These are phyloP conservation scores for Tulasnella sp. DNA, from an alignment of 768 basidiomycete genomes.

Conservation along the genomic window DNA sequence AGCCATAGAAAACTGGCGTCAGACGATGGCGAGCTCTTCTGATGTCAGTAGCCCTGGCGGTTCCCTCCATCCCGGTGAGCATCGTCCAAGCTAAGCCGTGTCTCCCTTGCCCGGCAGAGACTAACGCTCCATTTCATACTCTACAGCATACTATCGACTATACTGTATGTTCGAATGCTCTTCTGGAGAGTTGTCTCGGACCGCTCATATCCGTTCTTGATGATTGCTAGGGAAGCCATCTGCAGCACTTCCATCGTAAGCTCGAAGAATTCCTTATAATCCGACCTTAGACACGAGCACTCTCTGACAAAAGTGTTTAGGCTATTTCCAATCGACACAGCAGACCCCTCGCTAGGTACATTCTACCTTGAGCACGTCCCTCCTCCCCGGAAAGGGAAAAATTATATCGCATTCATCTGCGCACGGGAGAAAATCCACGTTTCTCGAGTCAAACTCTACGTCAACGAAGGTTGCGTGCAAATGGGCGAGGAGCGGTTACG, in stretches of 20 bases:
- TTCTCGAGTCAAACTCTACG: constrained; percentile 21
- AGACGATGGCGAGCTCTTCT: not conserved
- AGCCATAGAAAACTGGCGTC: not conserved
- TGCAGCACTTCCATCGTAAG: constrained; percentile 14
- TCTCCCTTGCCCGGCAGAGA: not conserved
- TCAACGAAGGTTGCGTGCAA: not conserved
- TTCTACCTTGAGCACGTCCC: constrained; percentile 26
- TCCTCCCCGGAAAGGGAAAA: constrained; percentile 10
- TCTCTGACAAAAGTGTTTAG: not conserved
- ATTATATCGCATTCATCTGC: constrained; percentile 31
- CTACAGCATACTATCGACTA: not conserved
- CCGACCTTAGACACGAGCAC: not conserved
- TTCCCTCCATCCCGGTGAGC: not conserved
- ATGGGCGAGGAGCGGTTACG: not conserved
- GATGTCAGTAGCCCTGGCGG: not conserved
- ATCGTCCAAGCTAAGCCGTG: not conserved
- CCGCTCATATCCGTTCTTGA: not conserved
- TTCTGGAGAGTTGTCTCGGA: not conserved
- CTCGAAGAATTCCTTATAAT: not conserved
- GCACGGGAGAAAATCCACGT: constrained; percentile 22
- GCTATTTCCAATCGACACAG: not conserved
- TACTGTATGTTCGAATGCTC: not conserved
- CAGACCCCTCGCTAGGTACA: constrained; percentile 14
- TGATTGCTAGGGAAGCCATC: not conserved
- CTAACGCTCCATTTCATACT: not conserved